Conservation (phyloP, 345 rosid genomes). For the Aegle marmelos region DNA sequence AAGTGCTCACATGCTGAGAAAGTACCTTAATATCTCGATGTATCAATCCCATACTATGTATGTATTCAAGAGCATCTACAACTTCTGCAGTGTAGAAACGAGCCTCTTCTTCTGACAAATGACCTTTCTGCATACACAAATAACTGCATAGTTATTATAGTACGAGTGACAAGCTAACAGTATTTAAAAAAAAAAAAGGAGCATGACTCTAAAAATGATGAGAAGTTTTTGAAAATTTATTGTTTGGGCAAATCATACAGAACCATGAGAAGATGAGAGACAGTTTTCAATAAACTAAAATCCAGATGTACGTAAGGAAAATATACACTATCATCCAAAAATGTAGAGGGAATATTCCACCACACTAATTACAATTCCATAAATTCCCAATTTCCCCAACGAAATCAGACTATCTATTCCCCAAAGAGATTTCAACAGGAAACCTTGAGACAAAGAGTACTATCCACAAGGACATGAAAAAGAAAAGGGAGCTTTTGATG, state of each 20-base stretch:
- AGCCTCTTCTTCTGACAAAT: constrained; percentile 82
- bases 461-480: constrained; percentile 4
- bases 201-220: neutral
- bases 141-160: constrained; percentile 8
- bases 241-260: neutral
- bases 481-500: constrained; percentile 1
- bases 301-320: neutral
- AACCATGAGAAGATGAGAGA: neutral
- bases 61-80: constrained; percentile 94
- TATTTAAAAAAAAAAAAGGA: neutral
- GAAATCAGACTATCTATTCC: neutral
- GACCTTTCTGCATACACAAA: constrained; percentile 62
- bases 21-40: constrained; percentile 97
- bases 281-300: neutral
- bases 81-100: constrained; percentile 90
- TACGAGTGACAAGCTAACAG: constrained; percentile 6
- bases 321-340: neutral
- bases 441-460: neutral
- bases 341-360: neutral
- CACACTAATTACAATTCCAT: neutral
- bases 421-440: neutral
- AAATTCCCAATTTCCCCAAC: neutral
- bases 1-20: constrained; percentile 4
- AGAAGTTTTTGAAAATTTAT: neutral
- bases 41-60: constrained; percentile 84